phyloP scores from a whole-genome alignment of 202 grass and related monocot species.

The Miscanthus sacchariflorus region DNA sequence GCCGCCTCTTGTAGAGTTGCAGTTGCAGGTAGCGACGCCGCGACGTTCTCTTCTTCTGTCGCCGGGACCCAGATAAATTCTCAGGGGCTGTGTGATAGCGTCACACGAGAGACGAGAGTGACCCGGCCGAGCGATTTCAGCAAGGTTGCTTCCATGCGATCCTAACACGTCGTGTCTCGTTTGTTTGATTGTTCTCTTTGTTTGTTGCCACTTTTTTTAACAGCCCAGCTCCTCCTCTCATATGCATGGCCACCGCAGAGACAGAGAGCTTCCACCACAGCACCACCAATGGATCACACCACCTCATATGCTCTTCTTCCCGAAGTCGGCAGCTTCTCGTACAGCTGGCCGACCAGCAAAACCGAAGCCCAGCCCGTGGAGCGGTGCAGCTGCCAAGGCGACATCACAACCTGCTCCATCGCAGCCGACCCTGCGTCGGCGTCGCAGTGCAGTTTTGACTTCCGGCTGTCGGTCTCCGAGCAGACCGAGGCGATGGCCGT shows the following conservation, averaged over 20 bases:
- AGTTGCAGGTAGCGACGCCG: not conserved
- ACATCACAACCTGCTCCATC: constrained; percentile 7
- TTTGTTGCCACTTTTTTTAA: not conserved
- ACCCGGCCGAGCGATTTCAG: not conserved
- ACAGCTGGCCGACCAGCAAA: constrained; percentile 60
- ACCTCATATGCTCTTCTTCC: not conserved
- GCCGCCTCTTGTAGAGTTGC: not conserved
- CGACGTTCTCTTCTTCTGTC: not conserved
- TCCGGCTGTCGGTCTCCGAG: not conserved
- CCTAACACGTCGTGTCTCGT: not conserved
- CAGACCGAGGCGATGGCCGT: constrained; percentile 5
- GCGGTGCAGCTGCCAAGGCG: not conserved
- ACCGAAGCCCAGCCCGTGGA: not conserved
- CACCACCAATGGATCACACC: constrained; percentile 28
- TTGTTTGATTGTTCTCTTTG: not conserved
- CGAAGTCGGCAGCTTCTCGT: constrained; percentile 58
- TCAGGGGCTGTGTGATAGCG: not conserved
- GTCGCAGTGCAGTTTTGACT: constrained; percentile 37
- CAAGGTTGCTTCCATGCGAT: not conserved
- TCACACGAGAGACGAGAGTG: constrained; percentile 3
- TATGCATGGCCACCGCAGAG: not conserved
- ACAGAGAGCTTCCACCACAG: not conserved
- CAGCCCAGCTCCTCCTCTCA: not conserved
- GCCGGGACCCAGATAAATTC: not conserved
- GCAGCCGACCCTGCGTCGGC: constrained; percentile 10